A percentile compares a stretch with the other conserved stretches of the same genome.
These are phyloP conservation scores for Vitis hybrid DNA, from an alignment of 177 flowering plant genomes.

Conservation along the genomic window DNA sequence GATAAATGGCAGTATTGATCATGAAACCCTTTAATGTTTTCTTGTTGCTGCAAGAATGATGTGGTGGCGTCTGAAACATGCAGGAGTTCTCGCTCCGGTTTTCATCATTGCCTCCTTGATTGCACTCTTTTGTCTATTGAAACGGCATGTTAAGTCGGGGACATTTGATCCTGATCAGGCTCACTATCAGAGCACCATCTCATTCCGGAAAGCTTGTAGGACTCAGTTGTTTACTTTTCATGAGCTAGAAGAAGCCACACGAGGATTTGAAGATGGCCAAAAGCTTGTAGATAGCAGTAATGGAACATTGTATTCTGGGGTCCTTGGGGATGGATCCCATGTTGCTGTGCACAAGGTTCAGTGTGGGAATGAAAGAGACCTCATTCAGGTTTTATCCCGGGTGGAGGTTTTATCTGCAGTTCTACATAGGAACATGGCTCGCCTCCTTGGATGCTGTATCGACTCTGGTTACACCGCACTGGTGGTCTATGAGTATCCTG, in stretches of 20 bases:
- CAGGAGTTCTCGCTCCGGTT: conserved; percentile 58
- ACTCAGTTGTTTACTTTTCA: conserved; percentile 48
- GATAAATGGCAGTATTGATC: background rate
- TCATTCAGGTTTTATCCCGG: conserved; percentile 43
- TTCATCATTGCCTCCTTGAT: conserved; percentile 37
- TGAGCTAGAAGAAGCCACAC: conserved; percentile 76
- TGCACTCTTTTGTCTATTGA: conserved; percentile 39
- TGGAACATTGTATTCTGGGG: conserved; percentile 53
- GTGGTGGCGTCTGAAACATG: conserved; percentile 6
- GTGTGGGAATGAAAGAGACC: conserved; percentile 47
- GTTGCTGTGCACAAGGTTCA: conserved; percentile 63
- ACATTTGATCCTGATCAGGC: conserved; percentile 27
- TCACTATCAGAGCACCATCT: conserved; percentile 25
- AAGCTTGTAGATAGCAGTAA: conserved; percentile 40
- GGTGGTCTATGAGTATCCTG: conserved; percentile 61
- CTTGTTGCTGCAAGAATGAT: background rate
- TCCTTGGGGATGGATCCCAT: conserved; percentile 51
- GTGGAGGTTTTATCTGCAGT: conserved; percentile 47
- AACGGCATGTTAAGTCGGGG: conserved; percentile 28
- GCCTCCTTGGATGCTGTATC: conserved; percentile 61
- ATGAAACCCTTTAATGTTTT: conserved; percentile 1
- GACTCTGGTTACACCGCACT: conserved; percentile 41
- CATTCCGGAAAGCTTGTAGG: conserved; percentile 49
- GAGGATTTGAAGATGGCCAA: conserved; percentile 51
- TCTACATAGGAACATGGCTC: conserved; percentile 53